Evolutionary conservation across 2,329 filamentous ascomycete genomes (phyloP), one percentile per base, ranked within the genome.

Genomic region (Aspergillus fumigatus): DNA sequence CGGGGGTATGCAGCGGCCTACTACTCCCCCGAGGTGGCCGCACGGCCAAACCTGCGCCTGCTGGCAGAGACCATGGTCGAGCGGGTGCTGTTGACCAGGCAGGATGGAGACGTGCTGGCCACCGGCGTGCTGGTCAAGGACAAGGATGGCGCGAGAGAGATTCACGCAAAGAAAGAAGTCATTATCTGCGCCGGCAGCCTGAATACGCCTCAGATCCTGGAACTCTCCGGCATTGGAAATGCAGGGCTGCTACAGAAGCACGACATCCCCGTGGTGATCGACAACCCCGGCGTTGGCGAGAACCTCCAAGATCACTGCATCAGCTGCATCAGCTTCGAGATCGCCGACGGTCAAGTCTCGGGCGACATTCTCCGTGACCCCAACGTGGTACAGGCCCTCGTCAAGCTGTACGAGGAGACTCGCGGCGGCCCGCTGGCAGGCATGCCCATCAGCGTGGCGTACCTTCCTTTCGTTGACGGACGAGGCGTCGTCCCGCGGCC

Each of bases 151-250:
- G 59, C 66, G 17, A 66, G 68, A 48, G 62, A 65, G 11, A 69
- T 76, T 11, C 74, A 59, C 3, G 73, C 65, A 60, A 69, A 65
- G 29, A 68, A 70, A 52, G 85, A 88, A 64, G 78, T 88, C 6
- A 78, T 88, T 40, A 68, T 89, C 3, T 80, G 81, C 2, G 83
- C 82, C 1, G 86, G 86, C 0, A 80, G 77, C 45, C 71, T 82
- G 41, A 80, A 81, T 64, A 83, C 81, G 10, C 85, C 80, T 2
- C 82, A 81, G 69, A 72, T 84, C 9, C 79, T 83, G 9, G 84
- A 88, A 62, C 73, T 86, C 2, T 86, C 84, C 0, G 85, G 85
- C 0, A 77, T 88, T 35, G 85, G 86, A 3, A 72, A 76, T 48
- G 68, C 72, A 3, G 67, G 74, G 1, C 63, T 81, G 17, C 71